A percentile compares a stretch with the other conserved stretches of the same genome.
Conservation (phyloP, 495 filamentous ascomycete species). For the Durotheca rogersii region DNA sequence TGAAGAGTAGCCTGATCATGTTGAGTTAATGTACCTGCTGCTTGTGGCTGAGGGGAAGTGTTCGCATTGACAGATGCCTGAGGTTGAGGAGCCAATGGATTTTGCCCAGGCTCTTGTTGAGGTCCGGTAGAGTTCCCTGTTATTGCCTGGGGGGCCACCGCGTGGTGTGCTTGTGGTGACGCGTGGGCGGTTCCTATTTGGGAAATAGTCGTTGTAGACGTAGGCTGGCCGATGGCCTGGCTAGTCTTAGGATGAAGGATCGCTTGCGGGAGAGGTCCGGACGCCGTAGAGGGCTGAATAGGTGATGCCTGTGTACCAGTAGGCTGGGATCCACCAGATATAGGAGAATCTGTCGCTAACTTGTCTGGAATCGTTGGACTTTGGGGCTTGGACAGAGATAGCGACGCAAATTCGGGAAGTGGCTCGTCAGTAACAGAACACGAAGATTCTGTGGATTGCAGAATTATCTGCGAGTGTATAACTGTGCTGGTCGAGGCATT, state of each 20-base stretch:
- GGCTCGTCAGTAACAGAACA: conserved; percentile 6
- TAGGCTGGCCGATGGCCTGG: neutral
- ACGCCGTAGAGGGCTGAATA: neutral
- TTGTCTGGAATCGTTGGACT: conserved; percentile 19
- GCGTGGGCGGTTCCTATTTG: neutral
- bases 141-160: conserved; percentile 2
- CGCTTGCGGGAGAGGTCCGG: neutral
- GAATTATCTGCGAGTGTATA: neutral
- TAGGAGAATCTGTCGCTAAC: neutral
- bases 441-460: conserved; percentile 1
- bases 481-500: neutral
- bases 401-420: conserved; percentile 14
- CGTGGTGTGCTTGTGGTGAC: conserved; percentile 2
- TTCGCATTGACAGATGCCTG: conserved; percentile 1
- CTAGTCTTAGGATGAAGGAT: neutral
- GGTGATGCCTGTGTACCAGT: conserved; percentile 2
- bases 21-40: conserved; percentile 1
- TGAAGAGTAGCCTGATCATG: neutral
- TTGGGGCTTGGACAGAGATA: conserved; percentile 15
- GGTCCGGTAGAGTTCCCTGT: neutral
- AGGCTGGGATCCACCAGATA: conserved; percentile 1
- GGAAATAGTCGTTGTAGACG: neutral
- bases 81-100: conserved; percentile 9
- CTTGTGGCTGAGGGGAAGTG: neutral
- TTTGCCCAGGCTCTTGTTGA: conserved; percentile 7